Conservation (phyloP, 345 rosid species). For the Abelmoschus esculentus region DNA sequence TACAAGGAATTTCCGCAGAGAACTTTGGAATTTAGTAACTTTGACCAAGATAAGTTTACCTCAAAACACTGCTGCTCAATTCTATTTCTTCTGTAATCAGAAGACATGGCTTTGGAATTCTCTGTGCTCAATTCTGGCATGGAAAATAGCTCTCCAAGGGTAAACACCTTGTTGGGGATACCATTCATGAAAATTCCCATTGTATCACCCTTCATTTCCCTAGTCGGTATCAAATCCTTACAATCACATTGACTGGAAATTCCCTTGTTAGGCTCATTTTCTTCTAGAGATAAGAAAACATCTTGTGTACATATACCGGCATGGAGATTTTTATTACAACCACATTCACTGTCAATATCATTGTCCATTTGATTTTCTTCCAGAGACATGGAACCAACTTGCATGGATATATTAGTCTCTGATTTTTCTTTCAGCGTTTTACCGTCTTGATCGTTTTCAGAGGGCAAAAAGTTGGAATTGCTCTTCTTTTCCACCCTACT, state of each 20-base stretch:
- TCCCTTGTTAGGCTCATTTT: not conserved
- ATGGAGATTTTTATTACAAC: constrained; percentile 1
- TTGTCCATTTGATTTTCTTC: constrained; percentile 1
- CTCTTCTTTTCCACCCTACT: constrained; percentile 22
- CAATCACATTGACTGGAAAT: constrained; percentile 6
- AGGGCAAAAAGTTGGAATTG: constrained; percentile 7
- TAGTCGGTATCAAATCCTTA: constrained; percentile 13
- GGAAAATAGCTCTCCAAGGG: constrained; percentile 44
- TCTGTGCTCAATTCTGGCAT: constrained; percentile 22
- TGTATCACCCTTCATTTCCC: constrained; percentile 11
- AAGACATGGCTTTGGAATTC: constrained; percentile 12
- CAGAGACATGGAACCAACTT: not conserved
- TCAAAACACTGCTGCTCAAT: constrained; percentile 25
- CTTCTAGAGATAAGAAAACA: not conserved
- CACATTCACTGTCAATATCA: not conserved
- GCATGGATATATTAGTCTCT: constrained; percentile 9
- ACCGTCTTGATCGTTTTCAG: constrained; percentile 22
- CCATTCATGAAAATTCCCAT: constrained; percentile 13
- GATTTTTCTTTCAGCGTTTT: constrained; percentile 9
- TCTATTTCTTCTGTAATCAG: constrained; percentile 10
- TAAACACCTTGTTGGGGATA: constrained; percentile 15
- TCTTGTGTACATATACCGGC: constrained; percentile 6
- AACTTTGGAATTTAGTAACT: not conserved
- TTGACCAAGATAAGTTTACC: constrained; percentile 22
- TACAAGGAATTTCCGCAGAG: not conserved